Percentiles rank a stretch among this genome's conserved stretches.
These are phyloP conservation scores for Penicillium griseofulvum DNA, from an alignment of 2,329 filamentous ascomycete species.

Conservation along the genomic window DNA sequence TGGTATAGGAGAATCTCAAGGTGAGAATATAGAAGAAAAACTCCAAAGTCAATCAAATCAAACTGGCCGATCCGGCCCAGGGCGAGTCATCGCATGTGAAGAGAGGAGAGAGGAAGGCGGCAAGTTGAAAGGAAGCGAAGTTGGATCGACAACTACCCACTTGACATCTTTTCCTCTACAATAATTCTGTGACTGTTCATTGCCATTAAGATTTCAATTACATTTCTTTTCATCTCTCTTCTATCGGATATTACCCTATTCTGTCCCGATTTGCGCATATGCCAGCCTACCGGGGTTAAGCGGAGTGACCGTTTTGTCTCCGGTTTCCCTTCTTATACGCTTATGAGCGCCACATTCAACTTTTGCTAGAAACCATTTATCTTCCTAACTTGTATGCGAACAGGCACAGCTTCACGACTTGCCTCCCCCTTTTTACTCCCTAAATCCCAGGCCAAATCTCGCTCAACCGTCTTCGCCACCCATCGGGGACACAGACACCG, in stretches of 20 bases:
- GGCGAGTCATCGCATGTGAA: slow-evolving; percentile 24
- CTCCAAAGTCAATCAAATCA: slow-evolving; percentile 12
- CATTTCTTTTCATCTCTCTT: neutral
- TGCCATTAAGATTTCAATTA: neutral
- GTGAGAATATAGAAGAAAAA: neutral
- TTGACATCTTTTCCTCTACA: slow-evolving; percentile 6
- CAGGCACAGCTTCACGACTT: neutral
- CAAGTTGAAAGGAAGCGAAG: slow-evolving; percentile 7
- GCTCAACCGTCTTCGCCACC: slow-evolving; percentile 13
- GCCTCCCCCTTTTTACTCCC: neutral
- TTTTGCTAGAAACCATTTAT: slow-evolving; percentile 7
- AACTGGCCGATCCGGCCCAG: slow-evolving; percentile 31
- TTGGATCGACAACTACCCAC: slow-evolving; percentile 8
- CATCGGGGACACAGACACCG: slow-evolving; percentile 19
- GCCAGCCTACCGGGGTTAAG: slow-evolving; percentile 25
- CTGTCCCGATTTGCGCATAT: slow-evolving; percentile 8
- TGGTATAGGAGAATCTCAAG: slow-evolving; percentile 30
- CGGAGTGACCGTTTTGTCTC: slow-evolving; percentile 23
- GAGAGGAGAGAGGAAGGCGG: slow-evolving; percentile 10
- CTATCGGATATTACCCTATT: neutral
- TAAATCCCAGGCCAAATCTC: neutral
- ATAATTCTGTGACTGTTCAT: neutral
- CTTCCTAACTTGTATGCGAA: neutral
- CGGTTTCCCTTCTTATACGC: slow-evolving; percentile 9
- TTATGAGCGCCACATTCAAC: slow-evolving; percentile 16